Evolutionary conservation across 257 asterid genomes (phyloP).

Genomic region (Jacaranda mimosifolia): DNA sequence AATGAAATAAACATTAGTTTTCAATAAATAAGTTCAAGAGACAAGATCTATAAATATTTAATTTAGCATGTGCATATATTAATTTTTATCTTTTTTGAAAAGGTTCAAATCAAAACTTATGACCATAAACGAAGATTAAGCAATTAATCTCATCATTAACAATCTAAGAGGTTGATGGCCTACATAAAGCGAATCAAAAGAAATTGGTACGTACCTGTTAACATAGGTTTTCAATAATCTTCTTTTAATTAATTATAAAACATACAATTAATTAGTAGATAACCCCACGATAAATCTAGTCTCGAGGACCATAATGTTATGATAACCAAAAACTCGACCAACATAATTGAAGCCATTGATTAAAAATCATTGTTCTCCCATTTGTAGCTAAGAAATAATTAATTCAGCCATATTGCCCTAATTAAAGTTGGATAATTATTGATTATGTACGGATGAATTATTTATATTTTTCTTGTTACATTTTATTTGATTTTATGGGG

Average conservation of each 20-base stretch:
- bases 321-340: conserved; percentile 2
- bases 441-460: background rate
- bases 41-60: background rate
- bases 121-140: background rate
- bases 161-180: background rate
- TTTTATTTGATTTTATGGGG: background rate
- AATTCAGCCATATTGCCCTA: background rate
- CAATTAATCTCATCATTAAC: background rate
- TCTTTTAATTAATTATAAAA: background rate
- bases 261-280: background rate
- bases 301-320: conserved; percentile 8
- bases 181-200: background rate
- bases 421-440: background rate
- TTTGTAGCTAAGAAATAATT: conserved; percentile 7
- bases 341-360: conserved; percentile 18
- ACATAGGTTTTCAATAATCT: background rate
- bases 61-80: background rate
- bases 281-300: conserved; percentile 17
- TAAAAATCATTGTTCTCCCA: conserved; percentile 10
- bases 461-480: background rate
- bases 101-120: background rate
- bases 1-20: too few species aligned
- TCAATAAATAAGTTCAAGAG: background rate
- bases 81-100: background rate
- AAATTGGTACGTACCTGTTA: too few species aligned